Evolutionary conservation across 352 stramenopile species (phyloP).

Genomic region (Phytophthora fragariaefolia): DNA sequence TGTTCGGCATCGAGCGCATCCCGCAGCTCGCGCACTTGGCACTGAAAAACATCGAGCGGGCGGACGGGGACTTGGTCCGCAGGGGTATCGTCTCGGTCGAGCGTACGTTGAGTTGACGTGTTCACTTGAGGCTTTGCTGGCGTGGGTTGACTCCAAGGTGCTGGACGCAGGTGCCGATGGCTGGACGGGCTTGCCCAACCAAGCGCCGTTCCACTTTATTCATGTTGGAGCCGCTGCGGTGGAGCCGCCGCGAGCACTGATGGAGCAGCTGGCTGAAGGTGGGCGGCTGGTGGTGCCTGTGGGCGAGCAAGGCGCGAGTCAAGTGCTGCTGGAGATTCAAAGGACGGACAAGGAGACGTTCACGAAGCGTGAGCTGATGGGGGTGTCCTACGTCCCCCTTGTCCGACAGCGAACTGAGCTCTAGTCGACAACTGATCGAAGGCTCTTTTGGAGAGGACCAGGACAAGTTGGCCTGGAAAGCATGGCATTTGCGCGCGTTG

Average conservation of each 20-base stretch:
- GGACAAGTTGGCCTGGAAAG: background rate
- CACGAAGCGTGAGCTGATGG: constrained; percentile 64
- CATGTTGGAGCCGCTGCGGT: constrained; percentile 96
- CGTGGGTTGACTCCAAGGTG: too few relatives aligned
- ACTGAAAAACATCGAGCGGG: constrained; percentile 79
- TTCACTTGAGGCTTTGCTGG: background rate
- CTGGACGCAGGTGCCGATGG: constrained; percentile 76
- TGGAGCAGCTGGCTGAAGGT: constrained; percentile 87
- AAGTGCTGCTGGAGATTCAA: constrained; percentile 85
- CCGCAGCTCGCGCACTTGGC: constrained; percentile 86
- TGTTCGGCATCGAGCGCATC: constrained; percentile 94
- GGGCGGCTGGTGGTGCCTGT: constrained; percentile 95
- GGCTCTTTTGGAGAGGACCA: too few relatives aligned
- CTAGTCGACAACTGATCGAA: too few relatives aligned
- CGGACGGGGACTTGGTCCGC: constrained; percentile 84
- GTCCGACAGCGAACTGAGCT: constrained; percentile 61
- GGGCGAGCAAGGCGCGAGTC: constrained; percentile 62
- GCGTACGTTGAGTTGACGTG: constrained; percentile 28
- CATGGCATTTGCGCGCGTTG: too few relatives aligned
- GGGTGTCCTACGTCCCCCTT: constrained; percentile 80
- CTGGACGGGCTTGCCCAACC: constrained; percentile 90
- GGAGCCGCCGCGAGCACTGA: constrained; percentile 85
- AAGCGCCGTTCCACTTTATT: constrained; percentile 96
- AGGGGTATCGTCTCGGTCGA: constrained; percentile 58
- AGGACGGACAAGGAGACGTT: constrained; percentile 47